These are phyloP conservation scores for Mycena sp. DNA, from an alignment of 1,284 basidiomycete species.

Conservation along the genomic window DNA sequence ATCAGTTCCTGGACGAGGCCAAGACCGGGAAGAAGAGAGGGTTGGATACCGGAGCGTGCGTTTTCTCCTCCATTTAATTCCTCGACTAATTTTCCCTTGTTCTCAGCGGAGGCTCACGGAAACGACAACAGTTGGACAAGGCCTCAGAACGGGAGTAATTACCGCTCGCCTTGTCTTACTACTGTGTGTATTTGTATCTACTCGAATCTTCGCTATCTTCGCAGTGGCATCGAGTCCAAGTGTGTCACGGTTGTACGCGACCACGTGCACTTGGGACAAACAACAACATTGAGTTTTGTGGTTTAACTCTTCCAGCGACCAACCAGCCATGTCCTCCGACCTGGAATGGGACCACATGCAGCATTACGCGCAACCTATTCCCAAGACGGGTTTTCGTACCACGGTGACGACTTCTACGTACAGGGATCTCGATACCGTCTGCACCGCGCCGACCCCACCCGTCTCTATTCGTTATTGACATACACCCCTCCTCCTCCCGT, in stretches of 20 bases:
- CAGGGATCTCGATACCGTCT: conserved; percentile 27
- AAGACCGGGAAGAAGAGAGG: conserved; percentile 94
- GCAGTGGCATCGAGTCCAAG: too few relatives aligned
- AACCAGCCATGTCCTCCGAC: conserved; percentile 4
- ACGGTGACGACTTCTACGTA: conserved; percentile 33
- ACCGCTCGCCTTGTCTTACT: neutral
- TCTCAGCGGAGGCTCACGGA: conserved; percentile 67
- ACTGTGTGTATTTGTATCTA: conserved; percentile 1
- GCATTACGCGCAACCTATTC: neutral
- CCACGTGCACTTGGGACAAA: too few relatives aligned
- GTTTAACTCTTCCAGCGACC: too few relatives aligned
- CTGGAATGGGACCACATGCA: neutral
- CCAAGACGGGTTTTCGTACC: conserved; percentile 32
- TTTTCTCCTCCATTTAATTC: conserved; percentile 8
- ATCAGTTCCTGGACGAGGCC: conserved; percentile 97
- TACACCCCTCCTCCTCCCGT: conserved; percentile 32
- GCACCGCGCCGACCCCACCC: conserved; percentile 26
- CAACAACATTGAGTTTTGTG: too few relatives aligned
- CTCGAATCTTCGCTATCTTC: too few relatives aligned
- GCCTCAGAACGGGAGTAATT: conserved; percentile 63
- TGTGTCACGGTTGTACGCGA: too few relatives aligned
- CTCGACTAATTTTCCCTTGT: conserved; percentile 25
- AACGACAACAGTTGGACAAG: conserved; percentile 77
- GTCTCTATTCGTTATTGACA: conserved; percentile 37
- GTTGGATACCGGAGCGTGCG: conserved; percentile 79